These are phyloP conservation scores for Ophiocordyceps unilateralis DNA, from an alignment of 2,329 filamentous ascomycete genomes.

Conservation along the genomic window DNA sequence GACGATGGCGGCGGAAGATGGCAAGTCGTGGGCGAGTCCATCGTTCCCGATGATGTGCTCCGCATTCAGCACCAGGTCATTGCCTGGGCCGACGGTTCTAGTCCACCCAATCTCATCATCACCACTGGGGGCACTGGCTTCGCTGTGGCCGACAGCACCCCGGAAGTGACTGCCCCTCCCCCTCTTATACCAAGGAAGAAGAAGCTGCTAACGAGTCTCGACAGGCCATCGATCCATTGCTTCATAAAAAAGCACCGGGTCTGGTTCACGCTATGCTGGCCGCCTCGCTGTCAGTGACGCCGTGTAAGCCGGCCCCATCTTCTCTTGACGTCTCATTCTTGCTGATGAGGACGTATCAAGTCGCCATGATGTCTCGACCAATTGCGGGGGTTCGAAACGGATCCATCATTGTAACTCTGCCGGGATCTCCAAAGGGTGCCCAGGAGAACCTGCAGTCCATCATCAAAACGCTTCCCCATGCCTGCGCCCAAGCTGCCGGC, in stretches of 20 bases:
- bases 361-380: slow-evolving; percentile 92
- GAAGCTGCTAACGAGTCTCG: not conserved
- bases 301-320: slow-evolving; percentile 44
- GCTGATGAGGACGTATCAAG: slow-evolving; percentile 23
- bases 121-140: slow-evolving; percentile 93
- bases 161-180: slow-evolving; percentile 46
- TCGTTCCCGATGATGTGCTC: slow-evolving; percentile 60
- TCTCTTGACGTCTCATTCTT: not conserved
- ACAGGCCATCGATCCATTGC: slow-evolving; percentile 58
- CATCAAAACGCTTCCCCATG: slow-evolving; percentile 81
- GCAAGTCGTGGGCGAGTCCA: slow-evolving; percentile 49
- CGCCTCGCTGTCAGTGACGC: slow-evolving; percentile 68
- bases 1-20: slow-evolving; percentile 53
- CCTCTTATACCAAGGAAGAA: too few relatives aligned
- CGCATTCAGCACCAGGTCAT: slow-evolving; percentile 61
- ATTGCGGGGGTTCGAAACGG: slow-evolving; percentile 74
- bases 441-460: slow-evolving; percentile 83
- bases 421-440: slow-evolving; percentile 88
- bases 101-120: slow-evolving; percentile 56
- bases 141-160: slow-evolving; percentile 67
- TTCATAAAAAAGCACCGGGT: slow-evolving; percentile 76
- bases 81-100: slow-evolving; percentile 52
- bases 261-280: slow-evolving; percentile 92
- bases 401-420: slow-evolving; percentile 72
- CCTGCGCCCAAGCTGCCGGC: slow-evolving; percentile 78